phyloP scores from a whole-genome alignment of 331 rosid species.

The Erythrophleum ivorense region DNA sequence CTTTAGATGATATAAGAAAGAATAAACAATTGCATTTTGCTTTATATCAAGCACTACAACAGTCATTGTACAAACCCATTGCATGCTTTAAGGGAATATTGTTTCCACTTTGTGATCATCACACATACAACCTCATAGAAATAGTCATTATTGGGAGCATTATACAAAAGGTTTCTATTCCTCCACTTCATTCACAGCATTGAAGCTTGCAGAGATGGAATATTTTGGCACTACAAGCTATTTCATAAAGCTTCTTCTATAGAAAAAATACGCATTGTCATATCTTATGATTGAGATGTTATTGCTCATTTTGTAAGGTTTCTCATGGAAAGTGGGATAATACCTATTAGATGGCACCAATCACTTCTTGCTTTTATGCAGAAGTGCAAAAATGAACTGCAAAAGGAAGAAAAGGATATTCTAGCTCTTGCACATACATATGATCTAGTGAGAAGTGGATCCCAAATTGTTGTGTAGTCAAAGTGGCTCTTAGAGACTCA shows the following conservation, averaged over 20 bases:
- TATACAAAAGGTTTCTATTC: constrained; percentile 77
- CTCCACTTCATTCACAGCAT: constrained; percentile 87
- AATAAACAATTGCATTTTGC: constrained; percentile 69
- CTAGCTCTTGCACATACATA: not conserved
- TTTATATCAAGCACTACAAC: constrained; percentile 63
- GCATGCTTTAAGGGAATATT: constrained; percentile 69
- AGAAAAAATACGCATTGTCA: not conserved
- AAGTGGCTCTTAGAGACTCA: no score
- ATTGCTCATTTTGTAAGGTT: constrained; percentile 70
- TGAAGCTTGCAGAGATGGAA: constrained; percentile 84
- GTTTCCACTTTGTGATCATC: constrained; percentile 64
- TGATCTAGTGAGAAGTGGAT: no score
- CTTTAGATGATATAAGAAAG: constrained; percentile 59
- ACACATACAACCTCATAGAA: constrained; percentile 79
- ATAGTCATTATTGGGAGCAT: constrained; percentile 88
- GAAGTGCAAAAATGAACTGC: constrained; percentile 84
- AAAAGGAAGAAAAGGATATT: not conserved
- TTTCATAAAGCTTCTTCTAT: constrained; percentile 74
- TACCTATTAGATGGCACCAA: constrained; percentile 81
- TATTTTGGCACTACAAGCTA: constrained; percentile 95
- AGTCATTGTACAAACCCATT: constrained; percentile 62
- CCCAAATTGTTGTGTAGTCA: no score
- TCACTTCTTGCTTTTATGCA: constrained; percentile 69
- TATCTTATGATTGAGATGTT: constrained; percentile 55
- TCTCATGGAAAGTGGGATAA: constrained; percentile 50